Percentiles rank a stretch among this genome's conserved stretches.
Conservation (phyloP, 345 rosid genomes). For the Populus tremula region DNA sequence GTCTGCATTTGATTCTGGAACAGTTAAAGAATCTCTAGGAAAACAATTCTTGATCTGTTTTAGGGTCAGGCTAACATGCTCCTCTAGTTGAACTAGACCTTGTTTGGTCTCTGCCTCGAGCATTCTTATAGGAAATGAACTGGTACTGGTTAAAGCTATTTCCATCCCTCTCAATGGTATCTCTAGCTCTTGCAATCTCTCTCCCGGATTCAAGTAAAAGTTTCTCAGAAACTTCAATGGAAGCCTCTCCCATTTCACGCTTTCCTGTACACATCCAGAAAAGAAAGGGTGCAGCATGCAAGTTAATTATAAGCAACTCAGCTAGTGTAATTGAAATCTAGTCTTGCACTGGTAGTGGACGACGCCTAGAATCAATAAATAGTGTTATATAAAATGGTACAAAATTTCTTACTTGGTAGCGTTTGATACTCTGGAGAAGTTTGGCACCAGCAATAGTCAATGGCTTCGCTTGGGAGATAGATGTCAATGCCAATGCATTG, state of each 20-base stretch:
- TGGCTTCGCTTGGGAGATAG: constrained; percentile 57
- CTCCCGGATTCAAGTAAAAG: constrained; percentile 38
- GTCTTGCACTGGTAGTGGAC: not conserved
- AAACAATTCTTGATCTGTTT: constrained; percentile 34
- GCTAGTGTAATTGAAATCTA: not conserved
- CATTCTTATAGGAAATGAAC: constrained; percentile 38
- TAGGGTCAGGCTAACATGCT: constrained; percentile 39
- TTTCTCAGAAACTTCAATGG: constrained; percentile 52
- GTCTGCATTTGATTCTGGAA: constrained; percentile 49
- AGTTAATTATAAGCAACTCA: not conserved
- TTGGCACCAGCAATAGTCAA: constrained; percentile 40
- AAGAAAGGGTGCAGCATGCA: constrained; percentile 1
- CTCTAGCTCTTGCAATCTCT: constrained; percentile 54
- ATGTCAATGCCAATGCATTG: constrained; percentile 40
- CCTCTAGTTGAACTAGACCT: constrained; percentile 36
- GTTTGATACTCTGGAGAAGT: constrained; percentile 49
- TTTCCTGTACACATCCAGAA: constrained; percentile 42
- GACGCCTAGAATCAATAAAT: not conserved
- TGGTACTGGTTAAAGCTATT: constrained; percentile 47
- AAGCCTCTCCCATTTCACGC: constrained; percentile 75
- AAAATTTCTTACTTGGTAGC: constrained; percentile 46
- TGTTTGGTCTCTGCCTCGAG: constrained; percentile 40
- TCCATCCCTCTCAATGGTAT: constrained; percentile 74
- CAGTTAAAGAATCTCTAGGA: constrained; percentile 38
- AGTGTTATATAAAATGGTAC: not conserved